A percentile compares a stretch with the other conserved stretches of the same genome.
Evolutionary conservation across 1,284 basidiomycete genomes (phyloP).

Genomic region (Austroboletus novae-zelandiae): DNA sequence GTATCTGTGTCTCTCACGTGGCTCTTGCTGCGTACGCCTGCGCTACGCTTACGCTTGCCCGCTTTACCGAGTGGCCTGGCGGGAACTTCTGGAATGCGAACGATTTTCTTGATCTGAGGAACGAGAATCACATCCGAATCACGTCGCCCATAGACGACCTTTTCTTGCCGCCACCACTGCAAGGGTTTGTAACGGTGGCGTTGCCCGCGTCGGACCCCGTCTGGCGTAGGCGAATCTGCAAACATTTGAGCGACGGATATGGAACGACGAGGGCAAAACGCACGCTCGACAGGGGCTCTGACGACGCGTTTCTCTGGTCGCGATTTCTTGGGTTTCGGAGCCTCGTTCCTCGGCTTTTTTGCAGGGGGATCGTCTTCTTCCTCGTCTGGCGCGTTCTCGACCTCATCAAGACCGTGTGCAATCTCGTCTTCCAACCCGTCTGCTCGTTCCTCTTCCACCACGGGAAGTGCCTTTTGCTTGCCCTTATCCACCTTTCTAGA

Average conservation of each 20-base stretch:
- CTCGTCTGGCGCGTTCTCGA: conserved; percentile 41
- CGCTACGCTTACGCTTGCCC: conserved; percentile 41
- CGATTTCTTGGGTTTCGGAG: conserved; percentile 36
- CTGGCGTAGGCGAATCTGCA: conserved; percentile 31
- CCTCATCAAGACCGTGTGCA: conserved; percentile 43
- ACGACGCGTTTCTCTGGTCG: conserved; percentile 24
- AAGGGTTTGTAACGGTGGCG: conserved; percentile 77
- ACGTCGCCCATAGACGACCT: conserved; percentile 74
- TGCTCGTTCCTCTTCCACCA: conserved; percentile 29
- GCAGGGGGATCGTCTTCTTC: conserved; percentile 33
- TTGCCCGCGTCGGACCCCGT: conserved; percentile 73
- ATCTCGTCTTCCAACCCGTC: conserved; percentile 57
- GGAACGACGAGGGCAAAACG: background rate
- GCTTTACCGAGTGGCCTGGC: conserved; percentile 51
- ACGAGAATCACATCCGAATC: conserved; percentile 56
- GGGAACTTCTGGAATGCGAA: conserved; percentile 72
- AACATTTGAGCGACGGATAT: conserved; percentile 8
- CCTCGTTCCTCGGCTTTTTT: conserved; percentile 33
- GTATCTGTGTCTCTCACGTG: conserved; percentile 37
- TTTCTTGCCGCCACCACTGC: conserved; percentile 93
- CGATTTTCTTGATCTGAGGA: conserved; percentile 80
- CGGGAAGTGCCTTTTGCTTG: conserved; percentile 33
- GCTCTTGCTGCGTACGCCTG: conserved; percentile 38
- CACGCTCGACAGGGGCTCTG: conserved; percentile 20
- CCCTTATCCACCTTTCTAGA: conserved; percentile 35